Evolutionary conservation across 139 green algal genomes (phyloP).

Genomic region (Chlamydomonas sphaeroides): DNA sequence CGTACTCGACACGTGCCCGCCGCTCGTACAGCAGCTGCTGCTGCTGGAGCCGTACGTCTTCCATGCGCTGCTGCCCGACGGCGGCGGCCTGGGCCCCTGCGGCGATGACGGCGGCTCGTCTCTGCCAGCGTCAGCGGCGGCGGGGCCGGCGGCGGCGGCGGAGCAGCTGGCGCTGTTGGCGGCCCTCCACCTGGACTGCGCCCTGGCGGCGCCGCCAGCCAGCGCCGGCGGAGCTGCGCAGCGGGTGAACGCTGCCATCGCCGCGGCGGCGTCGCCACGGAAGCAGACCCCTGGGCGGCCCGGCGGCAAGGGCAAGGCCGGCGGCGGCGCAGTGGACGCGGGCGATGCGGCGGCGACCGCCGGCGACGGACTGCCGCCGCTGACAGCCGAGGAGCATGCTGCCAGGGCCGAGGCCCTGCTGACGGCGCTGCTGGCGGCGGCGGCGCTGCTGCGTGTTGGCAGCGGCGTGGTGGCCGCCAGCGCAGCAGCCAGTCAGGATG

Average conservation of each 20-base stretch:
- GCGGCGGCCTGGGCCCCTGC: background rate
- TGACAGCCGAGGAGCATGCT: background rate
- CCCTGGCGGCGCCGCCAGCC: background rate
- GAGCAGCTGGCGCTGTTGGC: slow-evolving; percentile 5
- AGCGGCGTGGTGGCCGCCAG: no score
- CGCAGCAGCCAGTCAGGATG: no score
- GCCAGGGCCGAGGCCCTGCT: slow-evolving; percentile 5
- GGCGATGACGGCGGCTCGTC: no score
- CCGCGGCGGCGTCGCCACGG: no score
- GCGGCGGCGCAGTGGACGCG: no score
- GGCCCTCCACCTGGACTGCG: slow-evolving; percentile 21
- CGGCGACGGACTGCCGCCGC: no score
- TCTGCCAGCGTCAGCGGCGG: no score
- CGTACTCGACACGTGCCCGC: background rate
- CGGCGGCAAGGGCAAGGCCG: no score
- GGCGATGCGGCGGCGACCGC: no score
- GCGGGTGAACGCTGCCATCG: no score
- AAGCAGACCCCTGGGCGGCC: no score
- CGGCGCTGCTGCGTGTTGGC: background rate
- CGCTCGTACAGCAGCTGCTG: slow-evolving; percentile 13
- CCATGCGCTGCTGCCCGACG: background rate
- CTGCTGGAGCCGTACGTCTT: slow-evolving; percentile 14
- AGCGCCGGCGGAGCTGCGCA: no score
- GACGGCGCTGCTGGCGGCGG: slow-evolving; percentile 10
- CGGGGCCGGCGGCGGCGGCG: background rate